Conservation (phyloP, 805 yeast species). For the Tetrapisispora nanseiensis region DNA sequence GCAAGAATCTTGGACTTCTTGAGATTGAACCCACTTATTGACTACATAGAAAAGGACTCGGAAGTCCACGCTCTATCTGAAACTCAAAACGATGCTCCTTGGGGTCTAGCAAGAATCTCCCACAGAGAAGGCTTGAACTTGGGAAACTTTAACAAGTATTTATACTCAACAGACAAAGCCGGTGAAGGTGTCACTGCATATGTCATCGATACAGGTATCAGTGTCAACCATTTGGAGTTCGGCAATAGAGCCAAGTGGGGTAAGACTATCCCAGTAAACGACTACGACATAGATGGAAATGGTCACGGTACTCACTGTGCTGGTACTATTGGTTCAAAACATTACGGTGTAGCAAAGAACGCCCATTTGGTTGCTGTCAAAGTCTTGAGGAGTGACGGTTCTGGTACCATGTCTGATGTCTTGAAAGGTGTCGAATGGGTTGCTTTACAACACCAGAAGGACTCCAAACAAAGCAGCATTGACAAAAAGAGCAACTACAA, state of each 20-base stretch:
- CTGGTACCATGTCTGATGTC: constrained; percentile 77
- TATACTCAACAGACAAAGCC: constrained; percentile 53
- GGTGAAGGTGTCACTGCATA: constrained; percentile 83
- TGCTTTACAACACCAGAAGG: constrained; percentile 32
- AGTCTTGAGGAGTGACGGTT: constrained; percentile 72
- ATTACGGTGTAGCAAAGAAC: constrained; percentile 77
- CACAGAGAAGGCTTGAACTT: constrained; percentile 65
- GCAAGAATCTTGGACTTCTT: constrained; percentile 65
- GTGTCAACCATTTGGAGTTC: constrained; percentile 65
- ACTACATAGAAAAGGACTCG: constrained; percentile 68
- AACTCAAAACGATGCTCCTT: constrained; percentile 77
- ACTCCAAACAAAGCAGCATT: neutral
- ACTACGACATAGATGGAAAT: constrained; percentile 66
- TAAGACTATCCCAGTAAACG: constrained; percentile 64
- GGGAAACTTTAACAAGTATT: constrained; percentile 62
- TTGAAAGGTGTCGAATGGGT: constrained; percentile 80
- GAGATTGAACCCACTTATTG: constrained; percentile 54
- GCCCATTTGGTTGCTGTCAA: constrained; percentile 76
- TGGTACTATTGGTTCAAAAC: constrained; percentile 79
- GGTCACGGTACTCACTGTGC: constrained; percentile 98
- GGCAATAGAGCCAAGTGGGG: constrained; percentile 84
- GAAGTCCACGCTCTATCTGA: constrained; percentile 51
- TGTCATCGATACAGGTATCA: constrained; percentile 84
- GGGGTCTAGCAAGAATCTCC: constrained; percentile 90
- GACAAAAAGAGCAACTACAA: constrained; percentile 39